Evolutionary conservation across 2,329 filamentous ascomycete genomes (phyloP), one percentile per base, ranked within the genome.

Genomic region (Graphilbum fragrans): DNA sequence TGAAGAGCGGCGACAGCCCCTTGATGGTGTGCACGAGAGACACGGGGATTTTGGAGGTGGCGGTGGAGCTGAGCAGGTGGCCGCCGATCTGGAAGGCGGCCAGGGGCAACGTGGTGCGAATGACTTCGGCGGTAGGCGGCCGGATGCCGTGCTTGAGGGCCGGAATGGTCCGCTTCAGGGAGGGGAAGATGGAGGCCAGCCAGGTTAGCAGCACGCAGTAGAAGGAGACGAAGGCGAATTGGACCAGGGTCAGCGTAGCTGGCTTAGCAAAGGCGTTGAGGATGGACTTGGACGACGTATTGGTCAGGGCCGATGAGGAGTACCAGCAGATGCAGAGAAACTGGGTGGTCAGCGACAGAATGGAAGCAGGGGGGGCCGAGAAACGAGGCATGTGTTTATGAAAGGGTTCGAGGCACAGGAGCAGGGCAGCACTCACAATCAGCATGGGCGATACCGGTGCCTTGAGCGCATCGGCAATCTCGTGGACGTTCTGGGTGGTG

Each of bases 11-110:
- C 3, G 90, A 96, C 21, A 98, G 76, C 8, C 92, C 92, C 65
- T 98, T 98, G 64, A 98, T 96, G 1, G 92, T 98, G 62, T 98
- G 92, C 4, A 98, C 92, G 29, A 98, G 73, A 7, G 92, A 96
- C 2, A 98, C 92, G 1, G 92, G 90, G 41, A 98, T 96, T 58
- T 87, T 85, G 39, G 86, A 82, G 25, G 90, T 98, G 22, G 92
- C 90, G 49, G 87, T 92, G 6, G 90, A 94, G 59, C 86, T 94
- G 35, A 96, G 69, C 33, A 98, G 82, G 61, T 98, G 92, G 5
- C 92, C 92, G 29, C 82, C 82, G 39, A 98, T 85, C 60, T 95
- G 88, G 60, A 98, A 98, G 22, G 82, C 72, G 1, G 92, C 90
- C 27, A 98, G 69, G 17, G 92, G 92, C n/a, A 96, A 68, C 0